Conservation (phyloP, 169 alveolate genomes). For the Condylostoma magnum region DNA sequence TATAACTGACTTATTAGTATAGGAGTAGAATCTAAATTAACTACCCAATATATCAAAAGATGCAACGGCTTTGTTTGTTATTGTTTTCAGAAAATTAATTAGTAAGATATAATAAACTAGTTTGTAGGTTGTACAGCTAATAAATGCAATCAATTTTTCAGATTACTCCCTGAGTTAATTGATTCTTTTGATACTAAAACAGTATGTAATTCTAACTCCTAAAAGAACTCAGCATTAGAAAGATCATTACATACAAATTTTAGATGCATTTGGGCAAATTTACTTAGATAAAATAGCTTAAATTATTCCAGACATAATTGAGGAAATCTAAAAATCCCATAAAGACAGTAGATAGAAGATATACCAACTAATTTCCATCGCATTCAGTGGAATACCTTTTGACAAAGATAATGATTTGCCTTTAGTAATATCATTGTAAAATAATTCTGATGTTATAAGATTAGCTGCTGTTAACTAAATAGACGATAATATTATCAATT, state of each 20-base stretch:
- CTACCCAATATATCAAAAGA: constrained; percentile 9
- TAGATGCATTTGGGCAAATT: neutral
- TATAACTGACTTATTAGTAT: neutral
- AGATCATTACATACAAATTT: neutral
- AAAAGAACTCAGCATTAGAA: neutral
- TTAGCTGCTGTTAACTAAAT: neutral
- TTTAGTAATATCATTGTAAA: neutral
- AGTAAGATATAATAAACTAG: neutral
- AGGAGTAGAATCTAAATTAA: neutral
- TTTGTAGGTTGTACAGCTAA: neutral
- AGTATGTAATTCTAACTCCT: neutral
- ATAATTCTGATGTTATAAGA: neutral
- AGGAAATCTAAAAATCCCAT: neutral
- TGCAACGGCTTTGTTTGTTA: neutral
- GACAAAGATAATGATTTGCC: constrained; percentile 9
- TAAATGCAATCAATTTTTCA: neutral
- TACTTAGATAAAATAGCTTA: neutral
- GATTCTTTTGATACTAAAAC: neutral
- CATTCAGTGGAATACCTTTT: constrained; percentile 15
- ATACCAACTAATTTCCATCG: constrained; percentile 1
- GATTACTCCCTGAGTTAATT: neutral
- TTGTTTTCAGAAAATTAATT: neutral
- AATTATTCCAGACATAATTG: neutral
- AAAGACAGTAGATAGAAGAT: neutral
- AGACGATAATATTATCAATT: neutral